Evolutionary conservation across 345 rosid genomes (phyloP).

Genomic region (Barbarea vulgaris): DNA sequence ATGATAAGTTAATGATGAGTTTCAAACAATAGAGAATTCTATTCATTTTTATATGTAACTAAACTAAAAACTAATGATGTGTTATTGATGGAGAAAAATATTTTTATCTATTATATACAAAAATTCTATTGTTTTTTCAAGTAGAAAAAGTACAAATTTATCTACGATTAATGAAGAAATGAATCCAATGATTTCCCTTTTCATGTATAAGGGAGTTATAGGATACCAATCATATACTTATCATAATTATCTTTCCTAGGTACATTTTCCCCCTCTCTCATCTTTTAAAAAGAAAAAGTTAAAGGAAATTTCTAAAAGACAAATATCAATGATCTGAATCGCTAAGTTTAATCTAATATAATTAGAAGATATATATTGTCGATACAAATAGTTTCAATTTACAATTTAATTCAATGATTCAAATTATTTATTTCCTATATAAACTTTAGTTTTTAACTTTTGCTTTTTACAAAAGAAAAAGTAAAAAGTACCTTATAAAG

Average conservation of each 20-base stretch:
- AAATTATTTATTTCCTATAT: neutral
- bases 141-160: too few relatives aligned
- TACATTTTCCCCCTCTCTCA: constrained; percentile 27
- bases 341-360: neutral
- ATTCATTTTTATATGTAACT: too few relatives aligned
- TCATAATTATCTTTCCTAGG: constrained; percentile 42
- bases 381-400: neutral
- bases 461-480: constrained; percentile 23
- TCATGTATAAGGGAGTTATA: constrained; percentile 33
- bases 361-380: neutral
- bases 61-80: too few relatives aligned
- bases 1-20: too few relatives aligned
- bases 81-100: too few relatives aligned
- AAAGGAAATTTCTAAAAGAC: neutral
- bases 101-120: too few relatives aligned
- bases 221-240: constrained; percentile 41
- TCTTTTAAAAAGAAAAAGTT: constrained; percentile 18
- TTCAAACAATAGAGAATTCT: too few relatives aligned
- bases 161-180: too few relatives aligned
- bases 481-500: constrained; percentile 26
- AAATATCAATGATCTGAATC: neutral
- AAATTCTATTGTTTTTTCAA: too few relatives aligned
- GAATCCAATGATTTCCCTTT: neutral
- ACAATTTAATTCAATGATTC: neutral
- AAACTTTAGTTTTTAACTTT: constrained; percentile 17